phyloP scores from a whole-genome alignment of 2,329 filamentous ascomycete genomes.

The Reticulascus tulasneorum region DNA sequence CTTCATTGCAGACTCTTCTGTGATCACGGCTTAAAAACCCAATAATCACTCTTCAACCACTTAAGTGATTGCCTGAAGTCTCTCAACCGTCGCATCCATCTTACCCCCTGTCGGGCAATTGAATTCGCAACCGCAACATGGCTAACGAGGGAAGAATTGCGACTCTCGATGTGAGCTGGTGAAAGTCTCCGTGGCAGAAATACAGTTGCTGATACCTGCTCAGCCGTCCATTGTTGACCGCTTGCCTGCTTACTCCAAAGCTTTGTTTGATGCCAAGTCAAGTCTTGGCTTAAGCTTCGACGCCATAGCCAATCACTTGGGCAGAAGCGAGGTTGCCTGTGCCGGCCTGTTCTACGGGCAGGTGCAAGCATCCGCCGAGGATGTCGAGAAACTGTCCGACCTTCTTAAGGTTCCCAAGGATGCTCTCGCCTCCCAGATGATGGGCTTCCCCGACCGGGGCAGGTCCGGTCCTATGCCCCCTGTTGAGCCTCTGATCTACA shows the following conservation, averaged over 20 bases:
- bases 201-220: slow-evolving; percentile 10
- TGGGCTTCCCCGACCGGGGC: slow-evolving; percentile 77
- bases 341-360: slow-evolving; percentile 92
- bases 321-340: slow-evolving; percentile 76
- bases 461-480: slow-evolving; percentile 78
- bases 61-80: no score
- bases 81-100: no score
- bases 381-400: slow-evolving; percentile 60
- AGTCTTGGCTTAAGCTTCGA: slow-evolving; percentile 73
- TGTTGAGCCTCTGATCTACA: slow-evolving; percentile 81
- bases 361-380: slow-evolving; percentile 66
- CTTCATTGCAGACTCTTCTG: no score
- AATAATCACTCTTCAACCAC: neutral
- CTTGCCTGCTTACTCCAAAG: slow-evolving; percentile 66
- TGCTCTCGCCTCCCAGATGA: slow-evolving; percentile 57
- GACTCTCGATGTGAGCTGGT: slow-evolving; percentile 3
- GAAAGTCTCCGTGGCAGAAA: no score
- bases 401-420: slow-evolving; percentile 59
- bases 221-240: slow-evolving; percentile 63
- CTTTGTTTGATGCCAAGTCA: slow-evolving; percentile 80
- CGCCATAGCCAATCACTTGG: slow-evolving; percentile 67
- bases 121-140: no score
- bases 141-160: neutral
- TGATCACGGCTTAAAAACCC: neutral
- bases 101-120: no score